Conservation (phyloP, 768 basidiomycete species). For the Mycena galopus region DNA sequence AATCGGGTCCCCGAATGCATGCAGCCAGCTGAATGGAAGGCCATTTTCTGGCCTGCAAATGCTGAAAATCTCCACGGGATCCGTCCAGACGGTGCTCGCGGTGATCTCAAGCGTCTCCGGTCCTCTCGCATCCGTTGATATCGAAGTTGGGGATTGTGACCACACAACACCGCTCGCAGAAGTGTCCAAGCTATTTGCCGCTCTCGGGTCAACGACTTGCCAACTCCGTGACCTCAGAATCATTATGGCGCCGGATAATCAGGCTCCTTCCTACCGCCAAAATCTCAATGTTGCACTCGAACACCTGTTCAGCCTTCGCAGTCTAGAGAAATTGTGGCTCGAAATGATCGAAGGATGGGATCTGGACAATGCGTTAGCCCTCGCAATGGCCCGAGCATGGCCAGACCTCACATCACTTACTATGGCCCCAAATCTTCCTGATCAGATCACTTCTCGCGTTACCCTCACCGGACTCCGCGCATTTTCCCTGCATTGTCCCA, state of each 20-base stretch:
- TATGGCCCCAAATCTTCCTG: neutral
- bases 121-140: too few species aligned
- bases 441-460: neutral
- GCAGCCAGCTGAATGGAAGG: neutral
- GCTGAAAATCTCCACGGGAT: neutral
- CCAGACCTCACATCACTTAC: neutral
- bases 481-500: neutral
- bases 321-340: neutral
- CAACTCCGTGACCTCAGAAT: neutral
- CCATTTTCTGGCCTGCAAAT: too few species aligned
- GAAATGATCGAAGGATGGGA: neutral
- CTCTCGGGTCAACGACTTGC: neutral
- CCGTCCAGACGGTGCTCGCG: neutral
- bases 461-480: neutral
- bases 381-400: neutral
- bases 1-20: neutral
- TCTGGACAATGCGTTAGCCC: neutral
- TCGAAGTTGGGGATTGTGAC: too few species aligned
- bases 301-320: neutral
- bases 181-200: too few species aligned
- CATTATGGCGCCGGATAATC: neutral
- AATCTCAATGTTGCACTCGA: neutral
- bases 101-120: too few species aligned
- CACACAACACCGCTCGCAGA: too few species aligned
- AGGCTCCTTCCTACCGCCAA: neutral